phyloP scores from a whole-genome alignment of 2,329 filamentous ascomycete genomes.

The Escovopsis sp. region DNA sequence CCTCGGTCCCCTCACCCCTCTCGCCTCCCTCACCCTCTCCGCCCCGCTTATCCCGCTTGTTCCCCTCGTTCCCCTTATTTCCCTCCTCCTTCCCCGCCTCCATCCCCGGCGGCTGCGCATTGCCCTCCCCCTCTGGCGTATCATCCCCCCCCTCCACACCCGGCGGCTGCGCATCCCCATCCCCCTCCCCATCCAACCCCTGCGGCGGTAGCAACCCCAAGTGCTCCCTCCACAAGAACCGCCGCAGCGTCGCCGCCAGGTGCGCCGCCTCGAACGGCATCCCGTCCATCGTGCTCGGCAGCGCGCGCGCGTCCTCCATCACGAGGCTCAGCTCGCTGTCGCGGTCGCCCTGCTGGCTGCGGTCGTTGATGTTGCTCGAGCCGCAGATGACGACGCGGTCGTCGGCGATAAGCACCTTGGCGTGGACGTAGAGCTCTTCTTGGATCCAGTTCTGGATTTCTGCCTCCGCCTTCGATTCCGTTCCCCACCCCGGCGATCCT shows the following conservation, averaged over 20 bases:
- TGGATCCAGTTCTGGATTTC: slow-evolving; percentile 86
- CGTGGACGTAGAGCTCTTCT: slow-evolving; percentile 91
- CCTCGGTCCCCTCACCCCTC: no score
- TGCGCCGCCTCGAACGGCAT: slow-evolving; percentile 61
- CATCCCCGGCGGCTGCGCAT: slow-evolving; percentile 53
- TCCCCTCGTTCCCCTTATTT: no score
- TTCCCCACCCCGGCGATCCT: no score
- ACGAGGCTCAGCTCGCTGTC: slow-evolving; percentile 85
- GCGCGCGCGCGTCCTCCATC: slow-evolving; percentile 62
- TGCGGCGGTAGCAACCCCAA: slow-evolving; percentile 67
- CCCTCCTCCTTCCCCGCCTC: no score
- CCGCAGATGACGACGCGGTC: slow-evolving; percentile 75
- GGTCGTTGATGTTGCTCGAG: slow-evolving; percentile 83
- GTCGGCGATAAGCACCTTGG: slow-evolving; percentile 79
- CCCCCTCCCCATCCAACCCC: slow-evolving; percentile 46
- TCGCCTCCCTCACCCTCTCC: no score
- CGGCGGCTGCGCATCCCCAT: slow-evolving; percentile 62
- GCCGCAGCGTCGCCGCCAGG: slow-evolving; percentile 65
- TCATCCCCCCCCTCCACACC: no score
- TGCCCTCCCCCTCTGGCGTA: no score
- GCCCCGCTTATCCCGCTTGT: no score
- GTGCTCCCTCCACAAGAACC: slow-evolving; percentile 82
- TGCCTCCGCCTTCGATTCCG: slow-evolving; percentile 48
- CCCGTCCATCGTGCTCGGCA: slow-evolving; percentile 66
- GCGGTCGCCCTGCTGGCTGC: slow-evolving; percentile 72